Conservation (phyloP, 2,329 filamentous ascomycete species). For the Cercospora sesami region DNA sequence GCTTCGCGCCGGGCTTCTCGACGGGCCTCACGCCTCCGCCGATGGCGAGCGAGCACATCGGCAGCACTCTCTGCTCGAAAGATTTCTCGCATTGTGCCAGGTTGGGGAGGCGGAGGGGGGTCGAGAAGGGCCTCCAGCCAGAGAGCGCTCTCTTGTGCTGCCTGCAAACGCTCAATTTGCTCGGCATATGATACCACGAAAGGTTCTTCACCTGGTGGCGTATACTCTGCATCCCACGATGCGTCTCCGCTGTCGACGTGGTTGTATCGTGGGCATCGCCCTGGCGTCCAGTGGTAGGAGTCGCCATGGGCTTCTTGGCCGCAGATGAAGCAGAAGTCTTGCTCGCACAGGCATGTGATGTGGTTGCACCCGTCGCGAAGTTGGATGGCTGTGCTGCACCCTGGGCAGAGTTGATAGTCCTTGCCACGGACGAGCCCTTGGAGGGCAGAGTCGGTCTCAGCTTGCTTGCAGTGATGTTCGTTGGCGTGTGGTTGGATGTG, state of each 20-base stretch:
- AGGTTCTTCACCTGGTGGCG: background rate
- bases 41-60: background rate
- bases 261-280: constrained; percentile 13
- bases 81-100: background rate
- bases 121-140: background rate
- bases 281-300: constrained; percentile 10
- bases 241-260: background rate
- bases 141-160: background rate
- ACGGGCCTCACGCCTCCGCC: background rate
- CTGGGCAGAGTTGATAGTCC: constrained; percentile 26
- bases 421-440: constrained; percentile 17
- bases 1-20: background rate
- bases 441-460: background rate
- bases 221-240: background rate
- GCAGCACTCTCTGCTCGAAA: background rate
- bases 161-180: background rate
- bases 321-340: constrained; percentile 20
- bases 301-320: constrained; percentile 9
- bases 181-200: background rate
- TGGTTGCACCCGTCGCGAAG: constrained; percentile 20
- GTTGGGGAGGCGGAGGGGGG: background rate
- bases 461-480: background rate
- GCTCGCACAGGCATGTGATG: constrained; percentile 7
- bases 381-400: constrained; percentile 9
- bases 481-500: background rate